Percentiles rank a stretch among this genome's conserved stretches.
Conservation (phyloP, 2,329 filamentous ascomycete species). For the Ophiocordyceps camponoti-saundersi region DNA sequence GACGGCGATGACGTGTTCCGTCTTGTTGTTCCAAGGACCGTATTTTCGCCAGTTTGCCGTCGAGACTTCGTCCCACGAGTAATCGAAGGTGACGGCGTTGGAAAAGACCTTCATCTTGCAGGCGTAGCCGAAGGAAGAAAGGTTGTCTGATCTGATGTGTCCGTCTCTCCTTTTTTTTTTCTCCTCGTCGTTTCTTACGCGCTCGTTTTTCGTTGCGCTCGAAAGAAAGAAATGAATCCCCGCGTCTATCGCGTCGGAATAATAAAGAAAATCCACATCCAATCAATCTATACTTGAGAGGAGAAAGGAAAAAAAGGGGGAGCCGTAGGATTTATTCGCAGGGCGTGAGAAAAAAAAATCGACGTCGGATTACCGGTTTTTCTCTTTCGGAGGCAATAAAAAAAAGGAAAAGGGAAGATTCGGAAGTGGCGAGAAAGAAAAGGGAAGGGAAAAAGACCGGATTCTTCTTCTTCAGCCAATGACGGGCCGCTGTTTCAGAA, state of each 20-base stretch:
- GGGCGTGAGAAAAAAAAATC: background rate
- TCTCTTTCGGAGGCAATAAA: background rate
- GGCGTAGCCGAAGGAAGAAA: no score
- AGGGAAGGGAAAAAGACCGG: background rate
- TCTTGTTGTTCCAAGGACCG: conserved; percentile 96
- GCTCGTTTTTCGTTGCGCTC: no score
- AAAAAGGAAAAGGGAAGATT: background rate
- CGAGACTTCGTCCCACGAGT: conserved; percentile 97
- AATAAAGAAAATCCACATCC: background rate
- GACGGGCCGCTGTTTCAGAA: background rate
- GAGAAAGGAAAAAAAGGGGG: background rate
- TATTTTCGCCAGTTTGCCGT: conserved; percentile 98
- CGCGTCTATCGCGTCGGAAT: background rate
- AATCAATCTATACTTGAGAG: background rate
- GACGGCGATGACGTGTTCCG: conserved; percentile 89
- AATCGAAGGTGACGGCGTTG: conserved; percentile 78
- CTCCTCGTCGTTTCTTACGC: background rate
- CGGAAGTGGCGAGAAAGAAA: background rate
- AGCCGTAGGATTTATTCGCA: no score
- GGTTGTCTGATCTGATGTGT: background rate
- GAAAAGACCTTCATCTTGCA: conserved; percentile 87
- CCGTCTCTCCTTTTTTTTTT: background rate
- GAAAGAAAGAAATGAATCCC: no score
- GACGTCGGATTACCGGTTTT: background rate
- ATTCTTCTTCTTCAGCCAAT: background rate